Evolutionary conservation across 2,329 filamentous ascomycete genomes (phyloP), one percentile per base, ranked within the genome.

Genomic region (Paramyrothecium sp.): DNA sequence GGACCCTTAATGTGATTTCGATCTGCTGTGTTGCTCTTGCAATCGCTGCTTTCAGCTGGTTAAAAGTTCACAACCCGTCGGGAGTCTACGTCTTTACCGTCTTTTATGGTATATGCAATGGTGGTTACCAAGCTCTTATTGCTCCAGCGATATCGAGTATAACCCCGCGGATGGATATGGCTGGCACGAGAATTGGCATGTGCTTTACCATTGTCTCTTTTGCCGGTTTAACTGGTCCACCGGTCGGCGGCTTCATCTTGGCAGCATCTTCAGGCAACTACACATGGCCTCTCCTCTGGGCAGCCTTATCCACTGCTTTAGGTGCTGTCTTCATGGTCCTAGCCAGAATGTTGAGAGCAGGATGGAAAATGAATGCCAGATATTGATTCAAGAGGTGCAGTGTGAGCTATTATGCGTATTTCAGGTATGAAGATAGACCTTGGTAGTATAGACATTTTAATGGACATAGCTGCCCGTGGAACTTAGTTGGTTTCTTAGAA

Each of bases 111-210:
- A 54, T 69, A 21, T 60, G 57, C 1, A 66, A 63, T 0, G 74
- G 73, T 1, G 68, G 69, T 2, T 75, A 75, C n/a, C 75, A 78
- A 50, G 75, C 73, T 41, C 65, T 78, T 2, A 74, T 75, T 57
- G 70, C 75, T 0, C 75, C 75, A 0, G 69, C 69, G 0, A 66
- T 77, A 7, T 71, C 74, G 0, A 74, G 72, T 48, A 74, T 78
- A 11, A 77, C 75, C 0, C 68, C 68, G 16, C 63, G 68, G 7
- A 68, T 78, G 7, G 71, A 76, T 23, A 75, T 65, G 2, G 67
- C 75, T 1, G 75, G 75, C 0, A 75, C 75, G 2, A 64, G 75
- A 22, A 63, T 78, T 16, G 75, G 75, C 10, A 78, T 78, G 75
- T 73, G 70, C 1, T 78, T 78, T 12, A 70, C 64, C 48, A 68